Evolutionary conservation across 768 basidiomycete species (phyloP).

Genomic region (Tulasnella sp.): DNA sequence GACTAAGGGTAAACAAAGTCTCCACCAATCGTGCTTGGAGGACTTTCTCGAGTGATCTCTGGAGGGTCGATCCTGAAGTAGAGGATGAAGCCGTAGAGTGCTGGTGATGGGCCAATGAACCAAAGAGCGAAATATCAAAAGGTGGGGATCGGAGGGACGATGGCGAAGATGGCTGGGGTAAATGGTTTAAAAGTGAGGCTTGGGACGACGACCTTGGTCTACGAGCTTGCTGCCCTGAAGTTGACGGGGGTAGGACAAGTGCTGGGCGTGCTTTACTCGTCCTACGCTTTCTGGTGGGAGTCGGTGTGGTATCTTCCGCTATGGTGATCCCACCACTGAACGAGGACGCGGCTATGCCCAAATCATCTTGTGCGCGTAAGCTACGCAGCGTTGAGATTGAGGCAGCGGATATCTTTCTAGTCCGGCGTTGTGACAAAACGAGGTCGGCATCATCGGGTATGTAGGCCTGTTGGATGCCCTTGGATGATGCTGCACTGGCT

Average conservation of each 20-base stretch:
- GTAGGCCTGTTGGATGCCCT: slow-evolving; percentile 24
- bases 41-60: slow-evolving; percentile 34
- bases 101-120: not conserved
- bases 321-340: not conserved
- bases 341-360: not conserved
- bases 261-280: slow-evolving; percentile 16
- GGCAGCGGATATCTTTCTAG: slow-evolving; percentile 33
- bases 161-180: slow-evolving; percentile 20
- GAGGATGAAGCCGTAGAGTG: slow-evolving; percentile 13
- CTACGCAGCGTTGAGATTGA: slow-evolving; percentile 29
- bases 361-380: slow-evolving; percentile 14
- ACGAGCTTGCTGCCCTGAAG: slow-evolving; percentile 16
- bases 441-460: slow-evolving; percentile 30
- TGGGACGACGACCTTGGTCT: slow-evolving; percentile 30
- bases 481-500: slow-evolving; percentile 12
- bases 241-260: not conserved
- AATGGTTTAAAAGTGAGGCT: slow-evolving; percentile 15
- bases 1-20: slow-evolving; percentile 34
- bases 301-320: slow-evolving; percentile 7
- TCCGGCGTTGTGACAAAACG: slow-evolving; percentile 26
- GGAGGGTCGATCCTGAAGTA: not conserved
- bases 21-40: slow-evolving; percentile 33
- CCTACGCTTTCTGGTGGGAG: slow-evolving; percentile 2
- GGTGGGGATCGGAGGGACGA: slow-evolving; percentile 28
- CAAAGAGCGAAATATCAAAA: slow-evolving; percentile 1